These are phyloP conservation scores for Alternaria sp. DNA, from an alignment of 2,329 filamentous ascomycete species.

Conservation along the genomic window DNA sequence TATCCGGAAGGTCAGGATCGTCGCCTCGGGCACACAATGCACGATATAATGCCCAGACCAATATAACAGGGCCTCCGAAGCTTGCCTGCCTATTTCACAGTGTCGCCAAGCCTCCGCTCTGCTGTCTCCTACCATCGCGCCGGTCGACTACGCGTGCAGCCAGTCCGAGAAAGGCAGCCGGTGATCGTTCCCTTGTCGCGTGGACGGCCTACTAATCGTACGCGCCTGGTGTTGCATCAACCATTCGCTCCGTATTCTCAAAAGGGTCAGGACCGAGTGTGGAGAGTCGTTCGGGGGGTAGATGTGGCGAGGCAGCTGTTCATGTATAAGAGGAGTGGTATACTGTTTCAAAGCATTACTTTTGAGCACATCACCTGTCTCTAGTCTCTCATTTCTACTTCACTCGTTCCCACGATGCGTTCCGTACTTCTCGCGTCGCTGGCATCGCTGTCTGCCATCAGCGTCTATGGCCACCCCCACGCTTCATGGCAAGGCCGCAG, in stretches of 20 bases:
- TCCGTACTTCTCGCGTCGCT: slow-evolving; percentile 39
- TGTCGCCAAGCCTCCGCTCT: slow-evolving; percentile 21
- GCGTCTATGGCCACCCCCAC: slow-evolving; percentile 32
- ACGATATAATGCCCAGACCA: slow-evolving; percentile 24
- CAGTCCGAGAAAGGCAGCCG: slow-evolving; percentile 20
- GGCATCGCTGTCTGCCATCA: slow-evolving; percentile 33
- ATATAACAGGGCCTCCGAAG: slow-evolving; percentile 8
- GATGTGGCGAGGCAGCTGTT: slow-evolving; percentile 1
- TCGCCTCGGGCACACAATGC: slow-evolving; percentile 9
- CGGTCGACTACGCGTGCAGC: slow-evolving; percentile 8
- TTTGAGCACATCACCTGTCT: slow-evolving; percentile 11
- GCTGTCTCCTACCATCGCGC: slow-evolving; percentile 8
- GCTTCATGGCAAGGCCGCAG: slow-evolving; percentile 12
- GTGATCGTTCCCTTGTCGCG: slow-evolving; percentile 11
- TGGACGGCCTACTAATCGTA: slow-evolving; percentile 7
- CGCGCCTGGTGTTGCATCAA: slow-evolving; percentile 6
- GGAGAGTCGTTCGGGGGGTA: neutral
- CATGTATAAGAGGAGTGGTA: slow-evolving; percentile 20
- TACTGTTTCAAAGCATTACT: neutral
- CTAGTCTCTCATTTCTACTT: slow-evolving; percentile 20
- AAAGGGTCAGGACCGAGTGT: slow-evolving; percentile 1
- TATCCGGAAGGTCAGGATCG: slow-evolving; percentile 23
- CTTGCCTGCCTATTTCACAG: slow-evolving; percentile 28
- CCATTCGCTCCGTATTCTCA: neutral
- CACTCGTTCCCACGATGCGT: slow-evolving; percentile 33